phyloP scores from a whole-genome alignment of 768 basidiomycete genomes.

The Asterophora parasitica region DNA sequence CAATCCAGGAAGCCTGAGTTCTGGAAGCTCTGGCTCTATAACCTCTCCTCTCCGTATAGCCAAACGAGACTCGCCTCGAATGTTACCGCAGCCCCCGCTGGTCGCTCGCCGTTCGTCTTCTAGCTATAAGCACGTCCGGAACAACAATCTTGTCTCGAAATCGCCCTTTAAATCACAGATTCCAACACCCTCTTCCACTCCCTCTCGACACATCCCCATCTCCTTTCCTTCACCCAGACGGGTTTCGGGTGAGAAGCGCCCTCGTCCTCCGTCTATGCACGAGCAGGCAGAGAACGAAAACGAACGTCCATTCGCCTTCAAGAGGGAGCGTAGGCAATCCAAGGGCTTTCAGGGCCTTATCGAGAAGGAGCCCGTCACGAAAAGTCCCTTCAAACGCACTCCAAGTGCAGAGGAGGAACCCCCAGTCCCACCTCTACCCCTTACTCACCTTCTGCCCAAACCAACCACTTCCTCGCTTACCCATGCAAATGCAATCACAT shows the following conservation, averaged over 20 bases:
- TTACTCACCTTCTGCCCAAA: conserved; percentile 19
- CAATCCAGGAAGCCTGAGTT: conserved; percentile 25
- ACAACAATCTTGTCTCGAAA: conserved; percentile 76
- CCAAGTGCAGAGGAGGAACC: conserved; percentile 22
- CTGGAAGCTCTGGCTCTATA: conserved; percentile 30
- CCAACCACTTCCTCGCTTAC: conserved; percentile 5
- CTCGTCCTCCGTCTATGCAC: conserved; percentile 66
- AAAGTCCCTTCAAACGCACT: conserved; percentile 65
- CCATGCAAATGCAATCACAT: conserved; percentile 6
- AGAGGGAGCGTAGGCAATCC: conserved; percentile 71
- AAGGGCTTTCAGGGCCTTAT: conserved; percentile 69
- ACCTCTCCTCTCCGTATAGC: conserved; percentile 71
- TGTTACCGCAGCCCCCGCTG: conserved; percentile 34
- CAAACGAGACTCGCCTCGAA: conserved; percentile 55
- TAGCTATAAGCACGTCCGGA: conserved; percentile 75
- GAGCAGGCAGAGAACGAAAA: conserved; percentile 66
- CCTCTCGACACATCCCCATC: conserved; percentile 26
- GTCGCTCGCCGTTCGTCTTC: conserved; percentile 70
- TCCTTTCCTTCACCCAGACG: conserved; percentile 37
- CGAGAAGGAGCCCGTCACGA: conserved; percentile 73
- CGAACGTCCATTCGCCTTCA: conserved; percentile 64
- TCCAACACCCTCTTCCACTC: conserved; percentile 43
- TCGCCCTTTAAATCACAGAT: conserved; percentile 78
- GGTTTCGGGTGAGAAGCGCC: conserved; percentile 76
- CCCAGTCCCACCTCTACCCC: conserved; percentile 15